Evolutionary conservation across 2,329 filamentous ascomycete species (phyloP).

Genomic region (Penicillium verrucosum): DNA sequence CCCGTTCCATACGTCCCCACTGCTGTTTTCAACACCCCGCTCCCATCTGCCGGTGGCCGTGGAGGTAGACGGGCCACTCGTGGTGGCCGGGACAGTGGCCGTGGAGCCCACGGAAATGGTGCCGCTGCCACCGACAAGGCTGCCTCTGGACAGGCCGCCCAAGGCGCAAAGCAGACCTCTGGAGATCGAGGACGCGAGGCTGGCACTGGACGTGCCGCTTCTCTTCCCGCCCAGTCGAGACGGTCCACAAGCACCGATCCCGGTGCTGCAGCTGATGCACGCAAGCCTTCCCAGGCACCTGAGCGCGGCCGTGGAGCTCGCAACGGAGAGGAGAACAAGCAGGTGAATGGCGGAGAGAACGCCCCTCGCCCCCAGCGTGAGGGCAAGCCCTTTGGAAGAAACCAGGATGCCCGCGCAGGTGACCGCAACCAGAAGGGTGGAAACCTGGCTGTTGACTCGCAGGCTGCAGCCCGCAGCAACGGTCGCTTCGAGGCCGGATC

Average conservation of each 20-base stretch:
- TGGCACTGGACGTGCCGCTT: conserved; percentile 38
- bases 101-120: conserved; percentile 40
- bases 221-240: conserved; percentile 38
- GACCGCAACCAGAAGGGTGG: conserved; percentile 29
- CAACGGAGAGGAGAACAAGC: conserved; percentile 31
- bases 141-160: conserved; percentile 26
- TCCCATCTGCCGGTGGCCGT: conserved; percentile 49
- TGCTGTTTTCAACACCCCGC: conserved; percentile 80
- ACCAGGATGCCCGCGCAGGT: conserved; percentile 29
- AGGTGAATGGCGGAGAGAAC: conserved; percentile 30
- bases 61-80: conserved; percentile 56
- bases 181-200: conserved; percentile 37
- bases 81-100: conserved; percentile 52
- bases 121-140: conserved; percentile 35
- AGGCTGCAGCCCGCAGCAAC: conserved; percentile 33
- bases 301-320: conserved; percentile 35
- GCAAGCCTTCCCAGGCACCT: conserved; percentile 31
- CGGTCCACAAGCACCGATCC: conserved; percentile 38
- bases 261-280: conserved; percentile 28
- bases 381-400: conserved; percentile 35
- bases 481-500: conserved; percentile 40
- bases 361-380: conserved; percentile 33
- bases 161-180: conserved; percentile 31
- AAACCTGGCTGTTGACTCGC: conserved; percentile 32
- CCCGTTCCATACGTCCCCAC: conserved; percentile 77